Conservation (phyloP, 1,139 yeast genomes). For the Yamadazyma membranifaciens region DNA sequence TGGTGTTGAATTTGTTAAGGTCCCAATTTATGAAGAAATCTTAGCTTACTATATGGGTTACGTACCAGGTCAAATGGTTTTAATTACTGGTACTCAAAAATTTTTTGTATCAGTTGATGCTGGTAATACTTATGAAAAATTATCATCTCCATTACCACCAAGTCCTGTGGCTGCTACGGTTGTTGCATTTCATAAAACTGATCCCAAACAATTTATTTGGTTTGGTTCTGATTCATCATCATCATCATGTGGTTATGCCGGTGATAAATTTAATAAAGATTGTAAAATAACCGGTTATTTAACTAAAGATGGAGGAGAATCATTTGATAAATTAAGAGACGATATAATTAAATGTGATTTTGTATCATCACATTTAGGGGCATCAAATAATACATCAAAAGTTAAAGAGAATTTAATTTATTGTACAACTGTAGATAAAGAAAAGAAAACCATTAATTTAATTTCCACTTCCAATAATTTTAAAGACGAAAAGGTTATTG, state of each 20-base stretch:
- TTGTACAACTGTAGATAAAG: slow-evolving; percentile 50
- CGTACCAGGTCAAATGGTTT: slow-evolving; percentile 61
- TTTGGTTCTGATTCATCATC: slow-evolving; percentile 55
- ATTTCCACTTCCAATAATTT: slow-evolving; percentile 29
- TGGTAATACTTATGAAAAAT: slow-evolving; percentile 52
- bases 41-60: slow-evolving; percentile 58
- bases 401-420: slow-evolving; percentile 51
- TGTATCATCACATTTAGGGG: slow-evolving; percentile 49
- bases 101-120: slow-evolving; percentile 67
- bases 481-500: slow-evolving; percentile 20
- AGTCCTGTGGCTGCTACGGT: slow-evolving; percentile 34
- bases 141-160: slow-evolving; percentile 52
- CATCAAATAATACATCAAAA: slow-evolving; percentile 13
- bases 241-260: slow-evolving; percentile 53
- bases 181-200: slow-evolving; percentile 57
- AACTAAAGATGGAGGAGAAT: slow-evolving; percentile 62
- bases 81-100: slow-evolving; percentile 50
- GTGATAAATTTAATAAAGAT: slow-evolving; percentile 43
- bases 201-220: slow-evolving; percentile 63
- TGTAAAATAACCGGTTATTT: slow-evolving; percentile 61
- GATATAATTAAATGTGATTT: slow-evolving; percentile 65
- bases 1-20: slow-evolving; percentile 58
- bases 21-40: slow-evolving; percentile 49
- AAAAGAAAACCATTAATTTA: slow-evolving; percentile 22
- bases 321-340: slow-evolving; percentile 53